Conservation (phyloP, 768 basidiomycete species). For the Lentinula edodes region DNA sequence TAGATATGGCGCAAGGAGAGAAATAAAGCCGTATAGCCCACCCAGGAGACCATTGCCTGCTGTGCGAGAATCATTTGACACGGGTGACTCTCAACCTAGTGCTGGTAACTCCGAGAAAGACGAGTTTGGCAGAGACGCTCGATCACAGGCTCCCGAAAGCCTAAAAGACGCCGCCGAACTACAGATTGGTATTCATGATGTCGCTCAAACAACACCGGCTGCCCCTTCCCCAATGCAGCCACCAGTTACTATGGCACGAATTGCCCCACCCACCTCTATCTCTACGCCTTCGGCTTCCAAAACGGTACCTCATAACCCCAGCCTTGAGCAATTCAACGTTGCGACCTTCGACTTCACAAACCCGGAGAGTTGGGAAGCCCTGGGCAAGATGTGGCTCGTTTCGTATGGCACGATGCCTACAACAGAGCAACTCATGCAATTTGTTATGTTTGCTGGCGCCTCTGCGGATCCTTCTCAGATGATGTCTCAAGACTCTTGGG, state of each 20-base stretch:
- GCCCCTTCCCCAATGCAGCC: neutral
- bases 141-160: conserved; percentile 43
- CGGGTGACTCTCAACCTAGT: conserved; percentile 7
- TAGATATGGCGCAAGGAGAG: conserved; percentile 39
- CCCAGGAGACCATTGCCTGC: conserved; percentile 37
- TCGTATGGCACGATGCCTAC: conserved; percentile 65
- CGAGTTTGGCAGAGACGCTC: conserved; percentile 83
- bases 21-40: conserved; percentile 57
- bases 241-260: conserved; percentile 36
- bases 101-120: conserved; percentile 50
- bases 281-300: conserved; percentile 32
- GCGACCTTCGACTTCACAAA: conserved; percentile 68
- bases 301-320: conserved; percentile 24
- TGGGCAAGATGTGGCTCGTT: conserved; percentile 72
- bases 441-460: conserved; percentile 37
- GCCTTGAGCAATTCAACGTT: conserved; percentile 67
- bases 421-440: conserved; percentile 74
- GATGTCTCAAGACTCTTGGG: neutral
- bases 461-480: neutral
- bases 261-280: conserved; percentile 34
- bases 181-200: neutral
- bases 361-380: conserved; percentile 72
- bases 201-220: neutral
- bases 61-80: conserved; percentile 4
- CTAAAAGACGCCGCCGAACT: neutral